These are phyloP conservation scores for Phytophthora crassamura DNA, from an alignment of 352 stramenopile genomes.

Conservation along the genomic window DNA sequence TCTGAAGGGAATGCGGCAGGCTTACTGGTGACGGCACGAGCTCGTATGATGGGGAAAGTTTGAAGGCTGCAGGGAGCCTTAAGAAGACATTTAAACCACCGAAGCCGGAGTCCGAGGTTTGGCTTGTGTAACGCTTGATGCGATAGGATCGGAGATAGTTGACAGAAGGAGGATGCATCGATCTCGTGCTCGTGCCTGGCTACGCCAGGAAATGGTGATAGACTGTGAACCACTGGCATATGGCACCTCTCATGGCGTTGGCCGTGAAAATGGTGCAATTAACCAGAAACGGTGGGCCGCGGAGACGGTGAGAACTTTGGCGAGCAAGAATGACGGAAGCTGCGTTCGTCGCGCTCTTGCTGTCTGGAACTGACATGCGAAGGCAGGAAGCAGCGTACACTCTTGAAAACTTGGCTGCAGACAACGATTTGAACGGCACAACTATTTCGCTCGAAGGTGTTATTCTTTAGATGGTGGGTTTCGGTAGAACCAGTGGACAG, in stretches of 20 bases:
- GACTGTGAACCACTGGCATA: slow-evolving; percentile 11
- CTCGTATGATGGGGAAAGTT: no score
- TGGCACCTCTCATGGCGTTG: slow-evolving; percentile 12
- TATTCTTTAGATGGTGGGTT: slow-evolving; percentile 5
- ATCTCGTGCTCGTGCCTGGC: slow-evolving; percentile 17
- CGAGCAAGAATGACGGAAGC: slow-evolving; percentile 3
- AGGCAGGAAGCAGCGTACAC: slow-evolving; percentile 9
- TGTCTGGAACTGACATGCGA: slow-evolving; percentile 8
- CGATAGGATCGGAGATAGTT: no score
- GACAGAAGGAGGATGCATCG: slow-evolving; percentile 9
- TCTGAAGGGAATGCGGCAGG: no score
- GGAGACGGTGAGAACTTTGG: slow-evolving; percentile 11
- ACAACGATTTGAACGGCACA: slow-evolving; percentile 4
- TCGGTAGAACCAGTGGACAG: slow-evolving; percentile 16
- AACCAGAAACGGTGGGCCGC: slow-evolving; percentile 28
- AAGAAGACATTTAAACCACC: no score
- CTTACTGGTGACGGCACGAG: no score
- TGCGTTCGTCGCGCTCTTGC: slow-evolving; percentile 6
- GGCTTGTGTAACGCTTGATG: no score
- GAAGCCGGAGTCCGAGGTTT: no score
- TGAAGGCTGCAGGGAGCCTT: no score
- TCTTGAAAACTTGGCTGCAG: slow-evolving; percentile 5
- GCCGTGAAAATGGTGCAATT: slow-evolving; percentile 1
- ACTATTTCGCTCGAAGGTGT: slow-evolving; percentile 14
- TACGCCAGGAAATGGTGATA: slow-evolving; percentile 9